Percentiles rank a stretch among this genome's conserved stretches.
These are phyloP conservation scores for Kickxella alabastrina DNA, from an alignment of 192 early-diverging fungal genomes.

Conservation along the genomic window DNA sequence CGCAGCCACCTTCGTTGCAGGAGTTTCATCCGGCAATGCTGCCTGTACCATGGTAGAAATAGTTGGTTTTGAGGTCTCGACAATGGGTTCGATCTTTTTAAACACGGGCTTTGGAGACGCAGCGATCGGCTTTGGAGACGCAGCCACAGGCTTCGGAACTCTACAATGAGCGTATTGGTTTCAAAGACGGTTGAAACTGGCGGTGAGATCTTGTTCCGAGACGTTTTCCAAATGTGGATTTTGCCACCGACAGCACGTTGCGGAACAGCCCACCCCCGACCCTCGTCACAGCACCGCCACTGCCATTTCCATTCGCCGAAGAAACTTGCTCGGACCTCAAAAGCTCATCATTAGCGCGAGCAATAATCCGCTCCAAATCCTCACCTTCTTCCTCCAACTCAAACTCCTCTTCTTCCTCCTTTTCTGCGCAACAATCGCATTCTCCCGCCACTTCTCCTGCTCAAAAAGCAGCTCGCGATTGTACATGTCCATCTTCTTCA, in stretches of 20 bases:
- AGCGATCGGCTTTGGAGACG: no score
- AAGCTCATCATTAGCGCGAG: conserved; percentile 35
- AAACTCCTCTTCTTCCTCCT: neutral
- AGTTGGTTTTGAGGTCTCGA: no score
- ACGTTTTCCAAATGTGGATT: conserved; percentile 29
- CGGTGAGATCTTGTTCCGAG: no score
- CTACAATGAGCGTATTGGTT: no score
- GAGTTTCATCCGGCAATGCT: neutral
- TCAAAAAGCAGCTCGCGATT: conserved; percentile 43
- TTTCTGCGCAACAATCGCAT: neutral
- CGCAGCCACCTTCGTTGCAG: neutral
- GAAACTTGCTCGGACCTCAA: conserved; percentile 25
- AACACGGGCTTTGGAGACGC: no score
- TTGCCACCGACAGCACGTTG: conserved; percentile 35
- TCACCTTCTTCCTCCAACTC: neutral
- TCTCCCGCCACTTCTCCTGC: conserved; percentile 32
- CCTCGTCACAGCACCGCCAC: no score
- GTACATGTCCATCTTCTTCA: conserved; percentile 47
- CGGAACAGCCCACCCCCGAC: conserved; percentile 14
- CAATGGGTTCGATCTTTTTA: no score
- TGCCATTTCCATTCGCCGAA: conserved; percentile 3
- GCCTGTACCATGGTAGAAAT: no score
- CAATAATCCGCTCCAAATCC: conserved; percentile 39
- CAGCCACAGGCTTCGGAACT: no score
- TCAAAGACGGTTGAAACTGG: no score